phyloP scores from a whole-genome alignment of 306 rosid species.

The Citrullus amarus region DNA sequence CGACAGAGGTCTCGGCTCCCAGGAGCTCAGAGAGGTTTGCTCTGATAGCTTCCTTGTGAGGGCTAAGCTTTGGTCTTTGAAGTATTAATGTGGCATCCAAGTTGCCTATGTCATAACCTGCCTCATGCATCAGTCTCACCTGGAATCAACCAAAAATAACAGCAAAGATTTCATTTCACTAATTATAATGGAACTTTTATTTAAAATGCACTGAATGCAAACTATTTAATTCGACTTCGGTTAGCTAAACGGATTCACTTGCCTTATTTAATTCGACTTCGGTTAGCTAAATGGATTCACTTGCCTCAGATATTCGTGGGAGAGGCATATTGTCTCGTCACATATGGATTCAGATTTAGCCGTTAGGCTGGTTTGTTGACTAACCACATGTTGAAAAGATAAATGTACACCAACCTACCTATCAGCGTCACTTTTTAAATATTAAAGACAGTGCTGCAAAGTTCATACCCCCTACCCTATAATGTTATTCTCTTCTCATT shows the following conservation, averaged over 20 bases:
- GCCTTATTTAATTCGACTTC: not conserved
- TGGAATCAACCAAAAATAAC: slow-evolving; percentile 16
- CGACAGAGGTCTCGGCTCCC: slow-evolving; percentile 76
- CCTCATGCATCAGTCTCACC: slow-evolving; percentile 87
- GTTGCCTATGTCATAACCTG: slow-evolving; percentile 87
- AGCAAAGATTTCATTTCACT: not conserved
- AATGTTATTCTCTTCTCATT: not conserved
- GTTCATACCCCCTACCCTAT: not conserved
- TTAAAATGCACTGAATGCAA: not conserved
- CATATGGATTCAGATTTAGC: not conserved
- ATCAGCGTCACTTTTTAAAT: not conserved
- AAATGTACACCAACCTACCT: not conserved
- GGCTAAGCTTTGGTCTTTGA: slow-evolving; percentile 90
- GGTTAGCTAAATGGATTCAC: not conserved
- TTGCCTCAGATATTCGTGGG: not conserved
- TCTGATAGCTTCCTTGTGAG: slow-evolving; percentile 84
- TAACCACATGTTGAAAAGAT: not conserved
- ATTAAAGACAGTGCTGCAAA: not conserved
- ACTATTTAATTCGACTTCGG: not conserved
- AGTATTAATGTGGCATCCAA: slow-evolving; percentile 87
- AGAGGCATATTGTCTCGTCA: not conserved
- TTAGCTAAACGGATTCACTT: no score
- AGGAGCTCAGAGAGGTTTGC: slow-evolving; percentile 76
- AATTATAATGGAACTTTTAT: not conserved
- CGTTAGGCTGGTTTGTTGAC: not conserved